These are phyloP conservation scores for Magnolia kwangsiensis DNA, from an alignment of 164 flowering plant species.

Conservation along the genomic window DNA sequence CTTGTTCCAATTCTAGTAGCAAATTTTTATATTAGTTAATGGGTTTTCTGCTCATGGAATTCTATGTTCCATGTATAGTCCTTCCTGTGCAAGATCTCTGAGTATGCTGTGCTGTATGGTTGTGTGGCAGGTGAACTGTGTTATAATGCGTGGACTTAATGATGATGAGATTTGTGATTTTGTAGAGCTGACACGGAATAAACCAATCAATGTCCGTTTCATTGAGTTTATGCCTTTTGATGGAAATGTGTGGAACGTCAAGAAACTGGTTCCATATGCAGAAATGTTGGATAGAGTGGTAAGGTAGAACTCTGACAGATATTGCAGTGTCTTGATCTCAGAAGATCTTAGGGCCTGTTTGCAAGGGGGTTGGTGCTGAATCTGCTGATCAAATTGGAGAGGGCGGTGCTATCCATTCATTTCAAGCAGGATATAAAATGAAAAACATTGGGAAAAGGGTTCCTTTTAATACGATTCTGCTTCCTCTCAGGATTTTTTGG, in stretches of 20 bases:
- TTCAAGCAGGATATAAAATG: not conserved
- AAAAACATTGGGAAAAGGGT: no score
- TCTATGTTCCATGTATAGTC: not conserved
- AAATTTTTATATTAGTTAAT: not conserved
- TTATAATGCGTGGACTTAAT: slow-evolving; percentile 92
- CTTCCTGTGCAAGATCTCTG: not conserved
- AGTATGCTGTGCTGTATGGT: not conserved
- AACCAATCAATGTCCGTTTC: slow-evolving; percentile 81
- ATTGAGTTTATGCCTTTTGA: slow-evolving; percentile 99
- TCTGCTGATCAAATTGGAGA: not conserved
- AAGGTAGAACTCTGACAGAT: slow-evolving; percentile 54
- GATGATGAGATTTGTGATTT: slow-evolving; percentile 98
- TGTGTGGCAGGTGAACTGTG: slow-evolving; percentile 78
- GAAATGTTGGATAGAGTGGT: slow-evolving; percentile 95
- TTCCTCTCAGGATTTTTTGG: no score
- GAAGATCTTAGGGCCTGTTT: not conserved
- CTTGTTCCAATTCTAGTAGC: not conserved
- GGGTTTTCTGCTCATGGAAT: not conserved
- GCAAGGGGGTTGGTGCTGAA: not conserved
- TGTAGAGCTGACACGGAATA: slow-evolving; percentile 79
- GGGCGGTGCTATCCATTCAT: not conserved
- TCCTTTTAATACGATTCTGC: no score
- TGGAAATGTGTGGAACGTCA: slow-evolving; percentile 97
- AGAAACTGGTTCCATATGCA: slow-evolving; percentile 86
- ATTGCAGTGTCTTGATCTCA: slow-evolving; percentile 12